Percentiles rank a stretch among this genome's conserved stretches.
Evolutionary conservation across 108 stramenopile species (phyloP).

Genomic region (Hondaea fermentalgiana): DNA sequence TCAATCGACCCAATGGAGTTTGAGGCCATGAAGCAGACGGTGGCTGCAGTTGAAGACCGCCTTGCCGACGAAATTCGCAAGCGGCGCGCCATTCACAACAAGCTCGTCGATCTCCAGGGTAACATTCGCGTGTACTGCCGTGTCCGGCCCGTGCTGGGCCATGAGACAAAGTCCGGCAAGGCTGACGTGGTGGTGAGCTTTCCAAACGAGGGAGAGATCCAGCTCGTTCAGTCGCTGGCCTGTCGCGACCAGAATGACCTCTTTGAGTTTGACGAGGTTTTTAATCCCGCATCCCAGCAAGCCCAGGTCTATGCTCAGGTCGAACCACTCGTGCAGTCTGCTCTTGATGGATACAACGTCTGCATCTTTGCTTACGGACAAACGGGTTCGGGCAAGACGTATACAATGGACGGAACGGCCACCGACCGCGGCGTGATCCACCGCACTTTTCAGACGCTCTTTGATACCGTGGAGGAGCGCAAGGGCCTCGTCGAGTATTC

Average conservation of each 20-base stretch:
- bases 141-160: constrained; percentile 38
- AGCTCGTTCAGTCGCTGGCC: neutral
- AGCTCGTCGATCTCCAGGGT: constrained; percentile 51
- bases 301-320: constrained; percentile 41
- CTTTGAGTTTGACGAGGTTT: constrained; percentile 58
- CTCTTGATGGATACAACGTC: constrained; percentile 45
- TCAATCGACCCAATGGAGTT: neutral
- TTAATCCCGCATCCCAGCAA: constrained; percentile 35
- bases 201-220: neutral
- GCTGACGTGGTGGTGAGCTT: neutral
- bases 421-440: constrained; percentile 47
- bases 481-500: constrained; percentile 39
- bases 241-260: neutral
- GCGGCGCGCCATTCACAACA: constrained; percentile 32
- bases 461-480: constrained; percentile 41
- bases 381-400: constrained; percentile 50
- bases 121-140: constrained; percentile 56
- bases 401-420: constrained; percentile 47
- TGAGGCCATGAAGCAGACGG: neutral
- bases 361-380: constrained; percentile 50
- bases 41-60: neutral
- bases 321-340: constrained; percentile 33
- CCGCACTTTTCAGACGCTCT: constrained; percentile 63
- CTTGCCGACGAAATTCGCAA: constrained; percentile 17
- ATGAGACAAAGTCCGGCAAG: constrained; percentile 21